phyloP scores from a whole-genome alignment of 345 rosid genomes.

The Populus simonii region DNA sequence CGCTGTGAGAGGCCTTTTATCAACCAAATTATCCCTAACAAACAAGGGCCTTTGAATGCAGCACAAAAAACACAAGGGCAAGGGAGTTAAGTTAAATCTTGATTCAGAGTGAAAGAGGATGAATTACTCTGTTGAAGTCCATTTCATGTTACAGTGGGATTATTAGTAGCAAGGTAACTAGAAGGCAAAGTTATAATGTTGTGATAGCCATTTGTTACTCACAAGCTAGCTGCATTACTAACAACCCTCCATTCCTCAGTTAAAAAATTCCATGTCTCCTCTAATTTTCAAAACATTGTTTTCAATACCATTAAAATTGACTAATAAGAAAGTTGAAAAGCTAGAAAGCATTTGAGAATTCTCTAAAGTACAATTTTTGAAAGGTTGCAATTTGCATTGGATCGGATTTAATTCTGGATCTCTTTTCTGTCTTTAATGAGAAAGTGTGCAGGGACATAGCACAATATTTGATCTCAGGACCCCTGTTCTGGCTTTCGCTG shows the following conservation, averaged over 20 bases:
- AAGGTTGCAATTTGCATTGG: not conserved
- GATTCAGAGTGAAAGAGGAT: not conserved
- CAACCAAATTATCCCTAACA: slow-evolving; percentile 42
- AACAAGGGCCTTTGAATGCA: not conserved
- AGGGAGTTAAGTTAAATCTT: not conserved
- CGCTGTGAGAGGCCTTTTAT: slow-evolving; percentile 61
- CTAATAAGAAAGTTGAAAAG: not conserved
- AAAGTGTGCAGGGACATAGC: not conserved
- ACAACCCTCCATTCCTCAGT: not conserved
- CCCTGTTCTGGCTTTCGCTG: not conserved
- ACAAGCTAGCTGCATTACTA: not conserved
- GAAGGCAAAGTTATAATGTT: not conserved
- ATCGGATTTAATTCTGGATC: not conserved
- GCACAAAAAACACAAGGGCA: not conserved
- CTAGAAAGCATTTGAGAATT: not conserved
- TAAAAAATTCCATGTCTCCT: not conserved
- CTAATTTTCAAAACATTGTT: not conserved
- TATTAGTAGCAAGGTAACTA: not conserved
- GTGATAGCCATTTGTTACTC: not conserved
- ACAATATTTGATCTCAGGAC: not conserved
- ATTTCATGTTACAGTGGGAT: not conserved
- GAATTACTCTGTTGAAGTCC: not conserved
- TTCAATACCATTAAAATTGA: not conserved
- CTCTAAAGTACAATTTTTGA: not conserved
- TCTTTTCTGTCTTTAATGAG: not conserved